Base-by-base conservation (phyloP, 2,329 filamentous ascomycete species). In the Clonostachys rosea region DNA sequence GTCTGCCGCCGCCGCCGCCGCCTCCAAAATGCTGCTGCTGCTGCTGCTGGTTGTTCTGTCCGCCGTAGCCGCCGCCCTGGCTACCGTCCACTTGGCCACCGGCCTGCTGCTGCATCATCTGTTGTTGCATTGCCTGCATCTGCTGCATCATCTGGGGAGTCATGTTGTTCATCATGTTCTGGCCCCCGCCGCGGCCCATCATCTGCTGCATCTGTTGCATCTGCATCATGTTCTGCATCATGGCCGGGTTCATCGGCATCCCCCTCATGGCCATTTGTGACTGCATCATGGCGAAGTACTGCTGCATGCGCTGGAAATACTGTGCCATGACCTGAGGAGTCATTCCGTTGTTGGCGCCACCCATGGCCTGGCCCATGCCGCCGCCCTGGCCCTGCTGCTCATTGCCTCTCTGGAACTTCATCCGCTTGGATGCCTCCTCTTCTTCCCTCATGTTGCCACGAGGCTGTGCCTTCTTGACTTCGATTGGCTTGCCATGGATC, bases 241-340 rank as follows among this genome's bases (percentile, higher is more conserved):
- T 89, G 40, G 81, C 80, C 36, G 87, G 86, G 65, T 89, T 91
- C 80, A 85, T 82, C 70, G 34, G 74, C 71, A 86, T 84, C 62
- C 82, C 71, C 57, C 86, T 73, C 76, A 82, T 91, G 84, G 85
- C 86, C 80, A 95, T 89, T 63, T 94, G 87, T 59, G 92, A 89
- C 68, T 95, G 91, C 89, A 96, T 94, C 79, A 96, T 85, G 48
- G 86, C 78, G 67, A 96, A 95, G 69, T 95, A 96, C 64, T 96
- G 89, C 68, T 99, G 94, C 92, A 99, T 97, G 43, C 91, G 84
- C 66, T 96, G 90, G 83, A 94, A 95, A 70, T 97, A 96, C 65
- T 96, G 91, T 3, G 94, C 94, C 91, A 97, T 96, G 75, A 95
- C 86, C 60, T 96, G 91, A 1, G 92, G 92, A 17, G 89, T 95